Evolutionary conservation across 148 eudicot genomes (phyloP), one percentile per base, ranked within the genome.

Genomic region (Persicaria tinctoria): DNA sequence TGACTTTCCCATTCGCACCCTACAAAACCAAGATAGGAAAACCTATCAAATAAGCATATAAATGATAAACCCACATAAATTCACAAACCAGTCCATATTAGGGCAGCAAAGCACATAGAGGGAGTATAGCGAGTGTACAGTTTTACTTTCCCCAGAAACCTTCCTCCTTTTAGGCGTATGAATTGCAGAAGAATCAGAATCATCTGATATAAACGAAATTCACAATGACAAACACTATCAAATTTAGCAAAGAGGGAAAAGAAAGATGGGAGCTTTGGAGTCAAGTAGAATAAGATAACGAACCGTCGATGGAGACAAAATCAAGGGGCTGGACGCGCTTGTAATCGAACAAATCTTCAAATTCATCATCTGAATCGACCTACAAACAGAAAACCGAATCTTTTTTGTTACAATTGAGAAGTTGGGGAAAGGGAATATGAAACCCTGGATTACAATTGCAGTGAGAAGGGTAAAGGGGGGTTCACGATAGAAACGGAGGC

Each of bases 301-400:
- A 41, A 91, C 96, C 97, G 27, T 87, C 96, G 23, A 87, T 82
- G 55, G 51, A 68, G 72, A 88, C 76, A 70, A 81, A 45, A 68
- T 81, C 63, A 46, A 54, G 41, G 38, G 97, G 97, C 76, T 94
- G 96, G 23, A 94, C 88, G 14, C 98, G 98, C 45, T 74, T 76
- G 78, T 94, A 94, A 88, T 94, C 97, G 78, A 94, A 94, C 5
- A 94, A 84, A 2, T 96, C 92, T 57, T 94, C 97, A 48, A 94
- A 76, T 82, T 94, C 98, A 76, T 91, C 97, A 8, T 18, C 23
- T 5, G 76, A 75, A 75, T 93, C 90, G 4, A 38, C 86, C 93
- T 85, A 64, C 51, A 68, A 75, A 75, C 16, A 75, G 16, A 46
- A 63, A 47, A 12, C 38, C 8, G 18, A 66, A 41, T 66, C 17